A percentile compares a stretch with the other conserved stretches of the same genome.
Evolutionary conservation across 2,329 filamentous ascomycete genomes (phyloP).

Genomic region (Sporothrix inflata): DNA sequence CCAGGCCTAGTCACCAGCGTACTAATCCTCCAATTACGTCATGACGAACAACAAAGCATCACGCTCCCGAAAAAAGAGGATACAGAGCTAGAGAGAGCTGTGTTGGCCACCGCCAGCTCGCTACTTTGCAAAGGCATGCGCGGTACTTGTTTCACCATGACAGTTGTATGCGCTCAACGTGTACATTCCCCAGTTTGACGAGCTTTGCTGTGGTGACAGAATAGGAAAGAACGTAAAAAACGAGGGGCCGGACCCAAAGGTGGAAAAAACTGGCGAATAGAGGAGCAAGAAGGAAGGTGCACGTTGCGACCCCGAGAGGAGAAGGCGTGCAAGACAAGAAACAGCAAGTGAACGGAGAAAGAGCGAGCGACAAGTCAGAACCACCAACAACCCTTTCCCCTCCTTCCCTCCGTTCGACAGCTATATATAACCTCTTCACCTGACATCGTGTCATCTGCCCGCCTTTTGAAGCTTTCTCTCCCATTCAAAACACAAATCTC

Average conservation of each 20-base stretch:
- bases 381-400: constrained; percentile 4
- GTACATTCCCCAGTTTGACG: neutral
- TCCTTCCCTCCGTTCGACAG: constrained; percentile 14
- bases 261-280: constrained; percentile 24
- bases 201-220: neutral
- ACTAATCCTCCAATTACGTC: constrained; percentile 22
- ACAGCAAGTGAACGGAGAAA: constrained; percentile 7
- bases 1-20: neutral
- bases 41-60: constrained; percentile 20
- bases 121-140: neutral
- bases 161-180: neutral
- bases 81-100: constrained; percentile 2
- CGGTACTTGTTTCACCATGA: neutral
- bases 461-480: constrained; percentile 13
- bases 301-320: constrained; percentile 23
- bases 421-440: constrained; percentile 21
- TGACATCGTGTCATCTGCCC: constrained; percentile 18
- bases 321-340: neutral
- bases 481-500: neutral
- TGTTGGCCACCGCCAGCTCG: neutral
- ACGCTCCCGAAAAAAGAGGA: neutral
- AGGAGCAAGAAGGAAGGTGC: constrained; percentile 19
- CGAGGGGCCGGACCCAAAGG: constrained; percentile 18
- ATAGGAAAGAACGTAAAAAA: constrained; percentile 16
- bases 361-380: constrained; percentile 19